These are phyloP conservation scores for Hypoxylon sp. DNA, from an alignment of 2,329 filamentous ascomycete species.

Conservation along the genomic window DNA sequence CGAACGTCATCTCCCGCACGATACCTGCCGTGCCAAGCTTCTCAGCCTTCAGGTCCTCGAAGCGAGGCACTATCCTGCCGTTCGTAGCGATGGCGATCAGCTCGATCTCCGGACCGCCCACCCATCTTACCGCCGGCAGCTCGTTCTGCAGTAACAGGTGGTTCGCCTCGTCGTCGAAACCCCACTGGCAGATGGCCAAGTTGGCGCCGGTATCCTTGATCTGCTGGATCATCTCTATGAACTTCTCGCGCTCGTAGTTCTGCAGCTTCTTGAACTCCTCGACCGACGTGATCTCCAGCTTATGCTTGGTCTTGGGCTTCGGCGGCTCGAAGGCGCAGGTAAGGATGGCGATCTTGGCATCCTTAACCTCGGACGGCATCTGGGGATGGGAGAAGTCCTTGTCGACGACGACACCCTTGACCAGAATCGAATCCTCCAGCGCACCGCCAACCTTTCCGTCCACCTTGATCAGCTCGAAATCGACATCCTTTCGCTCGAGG, in stretches of 20 bases:
- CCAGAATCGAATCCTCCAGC: slow-evolving; percentile 90
- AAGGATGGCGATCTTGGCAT: slow-evolving; percentile 96
- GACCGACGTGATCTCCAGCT: slow-evolving; percentile 94
- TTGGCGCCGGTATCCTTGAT: slow-evolving; percentile 98
- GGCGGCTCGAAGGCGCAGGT: slow-evolving; percentile 98
- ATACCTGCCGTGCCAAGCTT: slow-evolving; percentile 92
- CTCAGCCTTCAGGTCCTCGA: slow-evolving; percentile 89
- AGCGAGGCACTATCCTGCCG: slow-evolving; percentile 94
- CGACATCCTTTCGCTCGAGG: slow-evolving; percentile 93
- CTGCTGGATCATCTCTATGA: slow-evolving; percentile 97
- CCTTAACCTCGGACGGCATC: slow-evolving; percentile 94
- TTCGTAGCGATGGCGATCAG: slow-evolving; percentile 98
- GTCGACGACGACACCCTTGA: slow-evolving; percentile 98
- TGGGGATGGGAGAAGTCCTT: slow-evolving; percentile 99
- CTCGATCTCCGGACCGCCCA: slow-evolving; percentile 97
- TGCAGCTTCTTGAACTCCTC: slow-evolving; percentile 99
- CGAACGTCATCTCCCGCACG: slow-evolving; percentile 94
- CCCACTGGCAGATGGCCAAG: slow-evolving; percentile 98
- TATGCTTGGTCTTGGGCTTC: slow-evolving; percentile 99
- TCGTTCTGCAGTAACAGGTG: slow-evolving; percentile 96
- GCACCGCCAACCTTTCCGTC: slow-evolving; percentile 97
- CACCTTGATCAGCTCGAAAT: slow-evolving; percentile 99
- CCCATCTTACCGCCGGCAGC: slow-evolving; percentile 95
- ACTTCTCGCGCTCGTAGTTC: slow-evolving; percentile 94
- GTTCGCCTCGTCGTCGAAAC: slow-evolving; percentile 98